Evolutionary conservation across 768 basidiomycete genomes (phyloP).

Genomic region (Gloeostereum incarnatum): DNA sequence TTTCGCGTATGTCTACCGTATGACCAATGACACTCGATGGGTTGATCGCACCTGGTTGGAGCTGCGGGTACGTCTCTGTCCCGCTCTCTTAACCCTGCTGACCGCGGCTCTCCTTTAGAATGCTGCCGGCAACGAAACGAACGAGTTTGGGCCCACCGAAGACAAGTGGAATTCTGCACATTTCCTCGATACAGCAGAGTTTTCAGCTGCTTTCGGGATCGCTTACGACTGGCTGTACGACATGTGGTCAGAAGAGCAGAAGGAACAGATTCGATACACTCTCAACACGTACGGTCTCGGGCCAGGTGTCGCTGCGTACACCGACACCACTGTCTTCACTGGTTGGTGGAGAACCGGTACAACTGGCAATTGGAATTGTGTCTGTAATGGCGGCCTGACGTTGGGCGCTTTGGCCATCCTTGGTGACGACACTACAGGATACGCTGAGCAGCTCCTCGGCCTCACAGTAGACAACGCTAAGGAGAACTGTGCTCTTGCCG

Average conservation of each 20-base stretch:
- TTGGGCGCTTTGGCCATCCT: constrained; percentile 87
- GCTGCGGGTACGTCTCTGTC: constrained; percentile 49
- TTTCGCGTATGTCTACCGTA: constrained; percentile 80
- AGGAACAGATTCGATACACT: constrained; percentile 52
- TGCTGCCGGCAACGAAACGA: constrained; percentile 61
- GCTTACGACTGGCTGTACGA: constrained; percentile 97
- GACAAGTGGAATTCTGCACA: constrained; percentile 82
- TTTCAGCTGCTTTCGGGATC: constrained; percentile 80
- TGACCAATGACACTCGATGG: constrained; percentile 91
- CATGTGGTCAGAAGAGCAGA: constrained; percentile 67
- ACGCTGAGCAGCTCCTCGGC: constrained; percentile 55
- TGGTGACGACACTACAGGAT: constrained; percentile 70
- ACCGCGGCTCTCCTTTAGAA: constrained; percentile 30
- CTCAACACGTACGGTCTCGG: constrained; percentile 73
- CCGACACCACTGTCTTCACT: constrained; percentile 22
- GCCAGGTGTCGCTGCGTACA: constrained; percentile 50
- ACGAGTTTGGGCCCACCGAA: constrained; percentile 52
- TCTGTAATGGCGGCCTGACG: constrained; percentile 86
- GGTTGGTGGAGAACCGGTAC: constrained; percentile 76
- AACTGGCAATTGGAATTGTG: constrained; percentile 98
- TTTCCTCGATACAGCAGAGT: constrained; percentile 91
- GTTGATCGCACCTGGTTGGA: constrained; percentile 80
- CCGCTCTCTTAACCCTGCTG: background rate
- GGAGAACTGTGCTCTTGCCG: constrained; percentile 60
- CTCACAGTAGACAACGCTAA: constrained; percentile 73